These are phyloP conservation scores for Kluyveromyces lactis DNA, from an alignment of 805 yeast genomes.

Conservation along the genomic window DNA sequence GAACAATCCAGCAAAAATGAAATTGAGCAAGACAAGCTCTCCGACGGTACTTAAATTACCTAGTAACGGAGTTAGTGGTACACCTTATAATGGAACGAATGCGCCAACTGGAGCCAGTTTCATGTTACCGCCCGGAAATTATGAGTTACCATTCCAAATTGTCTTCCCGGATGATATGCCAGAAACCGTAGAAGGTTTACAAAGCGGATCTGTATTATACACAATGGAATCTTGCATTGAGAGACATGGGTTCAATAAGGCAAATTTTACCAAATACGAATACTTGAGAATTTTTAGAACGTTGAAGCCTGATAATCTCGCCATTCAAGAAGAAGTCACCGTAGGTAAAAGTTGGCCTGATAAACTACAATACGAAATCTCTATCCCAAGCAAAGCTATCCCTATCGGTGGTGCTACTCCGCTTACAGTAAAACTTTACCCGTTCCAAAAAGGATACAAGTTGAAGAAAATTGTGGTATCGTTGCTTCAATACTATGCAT, in stretches of 20 bases:
- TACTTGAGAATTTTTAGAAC: conserved; percentile 78
- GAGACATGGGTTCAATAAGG: conserved; percentile 44
- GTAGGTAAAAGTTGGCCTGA: conserved; percentile 89
- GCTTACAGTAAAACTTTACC: conserved; percentile 61
- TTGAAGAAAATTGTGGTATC: conserved; percentile 61
- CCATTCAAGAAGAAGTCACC: conserved; percentile 63
- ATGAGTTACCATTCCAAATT: conserved; percentile 78
- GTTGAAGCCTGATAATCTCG: conserved; percentile 64
- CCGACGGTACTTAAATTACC: conserved; percentile 22
- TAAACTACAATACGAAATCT: conserved; percentile 79
- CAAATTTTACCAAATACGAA: conserved; percentile 39
- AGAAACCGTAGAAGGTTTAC: conserved; percentile 83
- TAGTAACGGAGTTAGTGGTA: conserved; percentile 24
- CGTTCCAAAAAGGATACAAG: conserved; percentile 67
- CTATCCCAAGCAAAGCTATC: conserved; percentile 77
- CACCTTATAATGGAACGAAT: conserved; percentile 25
- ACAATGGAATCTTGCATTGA: conserved; percentile 71
- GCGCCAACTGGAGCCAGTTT: conserved; percentile 25
- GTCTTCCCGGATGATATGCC: conserved; percentile 76
- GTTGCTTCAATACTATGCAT: conserved; percentile 55
- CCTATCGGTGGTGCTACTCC: conserved; percentile 76
- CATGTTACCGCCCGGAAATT: conserved; percentile 58
- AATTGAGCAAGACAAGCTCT: conserved; percentile 7
- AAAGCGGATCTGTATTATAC: conserved; percentile 68
- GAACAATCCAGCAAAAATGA: neutral